Base-by-base conservation (phyloP, 177 flowering plant genomes). In the Vitis hybrid region DNA sequence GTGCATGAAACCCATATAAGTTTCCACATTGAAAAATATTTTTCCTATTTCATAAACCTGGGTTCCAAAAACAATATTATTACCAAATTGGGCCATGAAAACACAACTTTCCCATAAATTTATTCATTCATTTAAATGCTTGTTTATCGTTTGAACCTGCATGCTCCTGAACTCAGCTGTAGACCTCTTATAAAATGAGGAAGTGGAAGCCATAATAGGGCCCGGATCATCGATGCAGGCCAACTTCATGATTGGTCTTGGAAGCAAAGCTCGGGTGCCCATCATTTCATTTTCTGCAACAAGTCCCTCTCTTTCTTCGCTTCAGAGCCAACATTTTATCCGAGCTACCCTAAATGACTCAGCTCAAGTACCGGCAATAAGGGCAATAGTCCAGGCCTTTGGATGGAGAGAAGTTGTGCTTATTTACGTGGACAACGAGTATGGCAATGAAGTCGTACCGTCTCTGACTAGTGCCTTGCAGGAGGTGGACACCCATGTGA, bases 121-220 rank as follows among this genome's bases (percentile, higher is more conserved):
- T 24, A 24, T 24, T 24, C 0, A 24, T 24, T 24, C 2, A 24
- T 24, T 24, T 24, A 24, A 24, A 24, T 24, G 3, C 27, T 24
- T 24, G 27, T 24, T 24, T 24, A 24, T 24, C 0, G 27, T 24
- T 24, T 24, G 27, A 24, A 24, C 27, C 27, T 24, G 27, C 27
- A 24, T 24, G 3, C 27, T 24, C 27, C 2, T 24, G 40, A 27
- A 52, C 18, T 24, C 81, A 83, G 88, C 81, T 51, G 52, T 83
- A 2, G 82, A 85, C 51, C 66, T 83, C 21, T 68, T 85, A 10
- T 71, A 81, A 57, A 80, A 83, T 55, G 72, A 14, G 6, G 16
- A 77, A 59, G 87, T 80, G 54, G 40, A 79, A 74, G 87, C 87
- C 14, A 79, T 86, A 13, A 64, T 86, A 2, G 89, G 89, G n/a